Evolutionary conservation across 305 asterid genomes (phyloP).

Genomic region (Fraxinus angustifolia): DNA sequence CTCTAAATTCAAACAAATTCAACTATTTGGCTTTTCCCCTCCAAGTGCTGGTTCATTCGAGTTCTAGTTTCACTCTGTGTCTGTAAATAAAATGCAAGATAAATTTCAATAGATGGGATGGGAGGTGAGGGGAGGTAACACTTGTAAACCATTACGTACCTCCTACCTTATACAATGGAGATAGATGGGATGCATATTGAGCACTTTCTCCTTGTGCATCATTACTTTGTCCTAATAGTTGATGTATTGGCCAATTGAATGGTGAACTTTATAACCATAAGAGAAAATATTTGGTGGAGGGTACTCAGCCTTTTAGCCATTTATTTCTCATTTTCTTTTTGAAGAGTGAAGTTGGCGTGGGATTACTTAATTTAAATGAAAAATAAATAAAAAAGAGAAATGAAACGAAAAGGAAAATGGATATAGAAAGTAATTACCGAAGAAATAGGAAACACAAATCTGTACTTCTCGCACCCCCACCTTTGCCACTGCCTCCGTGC

Average conservation of each 20-base stretch:
- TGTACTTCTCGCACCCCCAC: neutral
- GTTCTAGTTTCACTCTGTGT: neutral
- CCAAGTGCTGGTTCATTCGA: neutral
- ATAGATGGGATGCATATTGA: neutral
- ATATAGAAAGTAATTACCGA: too few relatives aligned
- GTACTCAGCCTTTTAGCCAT: neutral
- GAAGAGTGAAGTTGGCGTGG: neutral
- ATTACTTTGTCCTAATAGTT: neutral
- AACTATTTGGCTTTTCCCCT: too few relatives aligned
- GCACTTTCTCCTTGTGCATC: neutral
- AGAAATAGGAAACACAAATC: too few relatives aligned
- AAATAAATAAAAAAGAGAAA: neutral
- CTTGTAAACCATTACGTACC: neutral
- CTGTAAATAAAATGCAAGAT: too few relatives aligned
- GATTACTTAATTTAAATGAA: neutral
- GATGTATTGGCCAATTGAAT: neutral
- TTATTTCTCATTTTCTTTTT: neutral
- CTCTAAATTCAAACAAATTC: too few relatives aligned
- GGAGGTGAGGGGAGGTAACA: too few relatives aligned
- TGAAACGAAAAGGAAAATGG: too few relatives aligned
- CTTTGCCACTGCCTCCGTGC: neutral
- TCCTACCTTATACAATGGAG: neutral
- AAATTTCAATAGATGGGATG: neutral
- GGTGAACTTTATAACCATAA: neutral
- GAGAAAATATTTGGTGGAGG: neutral